Base-by-base conservation (phyloP, 2,329 filamentous ascomycete genomes). In the Aspergillus ustus region DNA sequence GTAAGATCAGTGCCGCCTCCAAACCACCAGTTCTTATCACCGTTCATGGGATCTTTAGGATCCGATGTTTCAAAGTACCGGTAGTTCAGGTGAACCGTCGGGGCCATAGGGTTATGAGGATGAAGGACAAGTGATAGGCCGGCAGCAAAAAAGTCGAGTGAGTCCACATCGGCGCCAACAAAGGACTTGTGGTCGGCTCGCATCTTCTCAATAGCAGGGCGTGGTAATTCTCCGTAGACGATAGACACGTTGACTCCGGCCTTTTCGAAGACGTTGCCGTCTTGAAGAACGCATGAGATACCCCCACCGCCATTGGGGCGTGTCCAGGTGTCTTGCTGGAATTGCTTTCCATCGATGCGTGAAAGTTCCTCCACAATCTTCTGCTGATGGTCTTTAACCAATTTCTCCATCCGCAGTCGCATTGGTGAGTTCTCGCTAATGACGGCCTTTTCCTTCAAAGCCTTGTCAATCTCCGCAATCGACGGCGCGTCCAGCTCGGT, bases 41-140 rank as follows among this genome's bases (percentile, higher is more conserved):
- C 80, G 59, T 80, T 79, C 57, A 92, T 56, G 84, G 89, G 67
- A 84, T 90, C 92, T 70, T 94, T 90, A 8, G 90, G 86, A 70
- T 94, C 91, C 63, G 91, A 91, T 1, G 95, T 99, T 82, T 99
- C 95, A 74, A 99, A 99, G 80, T 99, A 99, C 60, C 95, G 89
- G 83, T 98, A 98, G 83, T 99, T 99, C 69, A 99, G 85, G 77
- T 99, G 95, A 19, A 99, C 95, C 0, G 95, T 99, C 0, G 95
- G 95, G 7, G 94, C 94, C 90, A 97, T 96, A 52, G 95, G 95
- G 79, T 99, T 99, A 70, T 87, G 85, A 2, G 95, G 95, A 77
- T 99, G 95, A 56, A 98, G 83, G 28, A 99, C 94, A 77, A 99
- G 85, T 73, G 93, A 97, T 57, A 99, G 83, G 5, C 95, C 95